A percentile compares a stretch with the other conserved stretches of the same genome.
phyloP scores from a whole-genome alignment of 2,329 filamentous ascomycete genomes.

The Trichoderma citrinoviride region DNA sequence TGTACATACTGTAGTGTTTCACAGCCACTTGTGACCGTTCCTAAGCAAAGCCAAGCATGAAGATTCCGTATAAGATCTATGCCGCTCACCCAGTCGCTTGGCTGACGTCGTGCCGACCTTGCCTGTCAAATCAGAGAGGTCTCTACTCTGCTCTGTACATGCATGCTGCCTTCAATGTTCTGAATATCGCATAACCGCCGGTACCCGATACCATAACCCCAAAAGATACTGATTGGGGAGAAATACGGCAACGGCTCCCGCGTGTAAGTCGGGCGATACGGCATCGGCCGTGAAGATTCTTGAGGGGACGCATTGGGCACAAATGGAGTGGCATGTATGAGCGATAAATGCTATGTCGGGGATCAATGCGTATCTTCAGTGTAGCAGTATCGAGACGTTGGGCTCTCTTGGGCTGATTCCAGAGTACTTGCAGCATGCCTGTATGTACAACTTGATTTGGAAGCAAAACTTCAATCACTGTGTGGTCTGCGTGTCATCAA shows the following conservation, averaged over 20 bases:
- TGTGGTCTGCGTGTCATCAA: too few species aligned
- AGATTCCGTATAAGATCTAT: not conserved
- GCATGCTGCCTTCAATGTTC: not conserved
- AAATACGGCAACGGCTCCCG: not conserved
- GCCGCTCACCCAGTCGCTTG: too few species aligned
- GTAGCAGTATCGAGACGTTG: not conserved
- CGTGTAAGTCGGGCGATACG: not conserved
- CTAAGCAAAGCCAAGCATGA: not conserved
- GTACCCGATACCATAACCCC: not conserved
- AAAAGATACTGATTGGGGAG: too few species aligned
- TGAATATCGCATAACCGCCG: slow-evolving; percentile 4
- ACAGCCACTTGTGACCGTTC: too few species aligned
- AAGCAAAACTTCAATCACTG: not conserved
- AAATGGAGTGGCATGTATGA: not conserved
- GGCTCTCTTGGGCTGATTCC: slow-evolving; percentile 1
- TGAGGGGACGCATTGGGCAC: not conserved
- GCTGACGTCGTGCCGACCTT: not conserved
- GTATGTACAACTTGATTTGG: too few species aligned
- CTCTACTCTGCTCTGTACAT: too few species aligned
- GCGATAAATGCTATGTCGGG: not conserved
- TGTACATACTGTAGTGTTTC: too few species aligned
- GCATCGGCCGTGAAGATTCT: not conserved
- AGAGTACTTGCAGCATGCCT: not conserved
- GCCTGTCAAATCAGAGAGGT: not conserved
- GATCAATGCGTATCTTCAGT: not conserved